Evolutionary conservation across 106 monocot species (phyloP).

Genomic region (Dendrobium nobile): DNA sequence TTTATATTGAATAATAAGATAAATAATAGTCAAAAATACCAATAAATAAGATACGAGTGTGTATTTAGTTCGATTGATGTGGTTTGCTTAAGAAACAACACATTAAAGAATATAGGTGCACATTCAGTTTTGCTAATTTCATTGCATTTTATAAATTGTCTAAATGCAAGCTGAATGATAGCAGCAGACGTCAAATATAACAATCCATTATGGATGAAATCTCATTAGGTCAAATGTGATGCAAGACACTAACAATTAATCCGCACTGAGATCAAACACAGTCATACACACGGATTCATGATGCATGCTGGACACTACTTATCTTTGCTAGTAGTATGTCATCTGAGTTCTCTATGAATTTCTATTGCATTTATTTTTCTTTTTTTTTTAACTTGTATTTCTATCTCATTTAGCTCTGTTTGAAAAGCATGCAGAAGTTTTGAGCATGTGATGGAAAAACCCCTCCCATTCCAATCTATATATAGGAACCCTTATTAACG

Average conservation of each 20-base stretch:
- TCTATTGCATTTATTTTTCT: not conserved
- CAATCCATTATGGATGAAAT: not conserved
- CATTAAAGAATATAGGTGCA: not conserved
- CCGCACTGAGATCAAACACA: not conserved
- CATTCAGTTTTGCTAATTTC: not conserved
- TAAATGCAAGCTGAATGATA: not conserved
- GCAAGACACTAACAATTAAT: not conserved
- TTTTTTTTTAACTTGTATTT: too few species aligned
- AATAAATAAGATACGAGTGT: not conserved
- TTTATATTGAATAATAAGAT: not conserved
- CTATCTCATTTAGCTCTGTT: not conserved
- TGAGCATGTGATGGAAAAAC: not conserved
- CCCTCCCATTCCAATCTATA: too few species aligned
- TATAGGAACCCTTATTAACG: too few species aligned
- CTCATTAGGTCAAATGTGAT: not conserved
- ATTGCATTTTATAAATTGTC: not conserved
- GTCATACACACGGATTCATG: not conserved
- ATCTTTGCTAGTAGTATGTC: not conserved
- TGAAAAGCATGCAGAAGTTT: not conserved
- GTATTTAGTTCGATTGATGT: not conserved
- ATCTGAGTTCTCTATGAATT: not conserved
- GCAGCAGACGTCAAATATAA: not conserved
- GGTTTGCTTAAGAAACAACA: not conserved
- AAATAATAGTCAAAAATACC: not conserved
- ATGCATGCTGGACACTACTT: not conserved